Base-by-base conservation (phyloP, 2,329 filamentous ascomycete genomes). In the Fusarium devonianum region DNA sequence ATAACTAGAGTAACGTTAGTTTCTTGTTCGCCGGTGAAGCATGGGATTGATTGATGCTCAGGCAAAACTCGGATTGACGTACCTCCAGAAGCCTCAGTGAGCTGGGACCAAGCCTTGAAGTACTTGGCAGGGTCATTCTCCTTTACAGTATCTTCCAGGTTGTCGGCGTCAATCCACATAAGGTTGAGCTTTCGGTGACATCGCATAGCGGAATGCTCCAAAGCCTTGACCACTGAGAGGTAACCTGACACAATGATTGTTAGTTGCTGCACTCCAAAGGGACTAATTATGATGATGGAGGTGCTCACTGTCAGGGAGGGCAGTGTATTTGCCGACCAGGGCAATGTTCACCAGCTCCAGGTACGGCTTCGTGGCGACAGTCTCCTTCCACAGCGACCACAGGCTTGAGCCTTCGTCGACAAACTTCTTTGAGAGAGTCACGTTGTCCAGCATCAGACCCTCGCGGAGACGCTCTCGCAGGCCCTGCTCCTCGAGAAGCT, bases 311-410 rank as follows among this genome's bases (percentile, higher is more conserved):
- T 42, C 39, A 11, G 39, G 39, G 2, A 42, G 4, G 5, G 39
- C 39, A 23, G 85, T 87, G 72, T 99, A 99, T 75, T 97, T 97
- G 61, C 94, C 94, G n/a, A 97, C 92, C 9, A 99, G 78, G 7
- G 85, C 91, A 69, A 99, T 95, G 23, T 82, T 81, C 45, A 97
- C 86, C 1, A 81, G 78, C 48, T 82, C 79, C 38, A 86, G 77
- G 52, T 83, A 82, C 40, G 87, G 80, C 65, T 89, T 83, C 12
- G 83, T 80, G 6, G 81, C 79, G 5, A 90, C 89, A 7, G 90
- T 80, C 18, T 74, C 75, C 66, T 86, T 86, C 93, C 93, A 97
- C 60, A 86, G 78, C 5, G 82, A 71, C 91, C 91, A 96, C 39
- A 87, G 87, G 9, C 74, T 69, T 34, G 78, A 70, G 23, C 92